Evolutionary conservation across 371 early-diverging fungal species (phyloP).

Genomic region (Dinochytrium kinnereticum): DNA sequence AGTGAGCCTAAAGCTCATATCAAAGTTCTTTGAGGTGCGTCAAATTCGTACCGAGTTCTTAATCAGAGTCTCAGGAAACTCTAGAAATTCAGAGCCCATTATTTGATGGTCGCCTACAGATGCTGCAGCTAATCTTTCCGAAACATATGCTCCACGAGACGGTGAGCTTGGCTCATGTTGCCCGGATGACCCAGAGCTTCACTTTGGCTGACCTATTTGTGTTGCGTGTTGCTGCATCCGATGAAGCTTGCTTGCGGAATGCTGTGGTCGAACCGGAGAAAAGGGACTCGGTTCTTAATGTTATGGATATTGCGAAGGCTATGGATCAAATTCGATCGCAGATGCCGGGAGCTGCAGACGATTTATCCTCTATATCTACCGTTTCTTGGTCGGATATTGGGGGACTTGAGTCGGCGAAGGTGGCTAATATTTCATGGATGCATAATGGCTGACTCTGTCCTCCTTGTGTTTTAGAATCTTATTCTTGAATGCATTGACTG

Average conservation of each 20-base stretch:
- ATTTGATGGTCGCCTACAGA: neutral
- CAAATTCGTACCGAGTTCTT: neutral
- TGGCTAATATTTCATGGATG: neutral
- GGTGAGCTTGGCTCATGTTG: neutral
- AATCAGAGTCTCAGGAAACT: neutral
- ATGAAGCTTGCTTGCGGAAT: too few species aligned
- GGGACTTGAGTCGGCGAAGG: neutral
- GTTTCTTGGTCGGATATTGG: neutral
- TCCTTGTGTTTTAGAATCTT: conserved; percentile 16
- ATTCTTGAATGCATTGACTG: conserved; percentile 35
- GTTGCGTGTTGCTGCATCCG: too few species aligned
- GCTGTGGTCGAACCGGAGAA: too few species aligned
- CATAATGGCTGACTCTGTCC: neutral
- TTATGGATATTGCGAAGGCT: too few species aligned
- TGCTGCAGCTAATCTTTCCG: neutral
- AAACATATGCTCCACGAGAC: neutral
- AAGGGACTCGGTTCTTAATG: too few species aligned
- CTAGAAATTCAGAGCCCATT: neutral
- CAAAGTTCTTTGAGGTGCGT: conserved; percentile 13
- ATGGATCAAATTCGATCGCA: neutral
- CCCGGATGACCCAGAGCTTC: neutral
- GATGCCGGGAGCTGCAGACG: neutral
- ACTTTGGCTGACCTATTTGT: neutral
- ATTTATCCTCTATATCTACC: neutral
- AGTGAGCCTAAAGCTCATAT: conserved; percentile 1